Evolutionary conservation across 2,329 filamentous ascomycete genomes (phyloP).

Genomic region (Colletotrichum higginsianum): DNA sequence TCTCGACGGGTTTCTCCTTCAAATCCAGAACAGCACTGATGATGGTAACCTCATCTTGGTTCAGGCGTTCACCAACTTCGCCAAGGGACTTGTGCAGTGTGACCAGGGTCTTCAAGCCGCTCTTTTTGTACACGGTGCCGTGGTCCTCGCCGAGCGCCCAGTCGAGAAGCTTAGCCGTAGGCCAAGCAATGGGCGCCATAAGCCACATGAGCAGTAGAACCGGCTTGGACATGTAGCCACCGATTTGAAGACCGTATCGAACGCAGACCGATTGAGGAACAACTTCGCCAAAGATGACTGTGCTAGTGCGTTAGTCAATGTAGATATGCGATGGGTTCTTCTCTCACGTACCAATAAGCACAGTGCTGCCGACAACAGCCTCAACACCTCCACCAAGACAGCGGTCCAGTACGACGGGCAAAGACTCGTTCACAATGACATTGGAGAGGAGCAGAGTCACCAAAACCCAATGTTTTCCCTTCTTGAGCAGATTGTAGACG

Average conservation of each 20-base stretch:
- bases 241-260: conserved; percentile 94
- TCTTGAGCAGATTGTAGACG: conserved; percentile 84
- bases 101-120: conserved; percentile 94
- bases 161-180: conserved; percentile 95
- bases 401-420: conserved; percentile 94
- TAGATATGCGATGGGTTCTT: neutral
- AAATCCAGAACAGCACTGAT: conserved; percentile 97
- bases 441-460: conserved; percentile 95
- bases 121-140: conserved; percentile 98
- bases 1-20: conserved; percentile 94
- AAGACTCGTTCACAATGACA: conserved; percentile 97
- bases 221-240: conserved; percentile 91
- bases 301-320: conserved; percentile 4
- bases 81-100: conserved; percentile 94
- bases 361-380: conserved; percentile 92
- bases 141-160: conserved; percentile 90
- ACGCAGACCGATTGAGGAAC: conserved; percentile 97
- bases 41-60: conserved; percentile 98
- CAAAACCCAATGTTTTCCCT: conserved; percentile 97
- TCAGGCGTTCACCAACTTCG: conserved; percentile 87
- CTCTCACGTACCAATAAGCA: conserved; percentile 83
- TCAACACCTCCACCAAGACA: conserved; percentile 95
- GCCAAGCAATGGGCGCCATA: conserved; percentile 91
- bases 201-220: conserved; percentile 94
- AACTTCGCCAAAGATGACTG: conserved; percentile 98